These are phyloP conservation scores for Lophiotrema nucula DNA, from an alignment of 495 filamentous ascomycete species.

Conservation along the genomic window DNA sequence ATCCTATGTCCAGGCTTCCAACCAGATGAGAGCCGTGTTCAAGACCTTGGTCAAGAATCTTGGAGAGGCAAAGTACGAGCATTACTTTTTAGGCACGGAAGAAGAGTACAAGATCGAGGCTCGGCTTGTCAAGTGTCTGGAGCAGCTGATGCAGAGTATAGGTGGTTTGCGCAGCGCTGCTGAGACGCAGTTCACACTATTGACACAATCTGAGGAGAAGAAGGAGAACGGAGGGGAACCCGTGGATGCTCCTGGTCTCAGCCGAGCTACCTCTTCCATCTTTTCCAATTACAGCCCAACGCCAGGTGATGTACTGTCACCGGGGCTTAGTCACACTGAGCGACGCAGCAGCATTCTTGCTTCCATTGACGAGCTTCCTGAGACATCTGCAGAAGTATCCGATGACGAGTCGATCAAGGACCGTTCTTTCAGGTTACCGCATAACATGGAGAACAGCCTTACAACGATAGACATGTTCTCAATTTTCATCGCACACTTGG, in stretches of 20 bases:
- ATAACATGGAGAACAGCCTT: conserved; percentile 17
- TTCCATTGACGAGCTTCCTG: conserved; percentile 31
- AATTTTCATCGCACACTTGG: conserved; percentile 79
- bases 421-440: conserved; percentile 21
- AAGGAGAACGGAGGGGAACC: conserved; percentile 3
- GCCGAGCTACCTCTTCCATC: conserved; percentile 4
- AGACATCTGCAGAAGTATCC: conserved; percentile 17
- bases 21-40: conserved; percentile 68
- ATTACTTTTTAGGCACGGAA: conserved; percentile 81
- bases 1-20: conserved; percentile 63
- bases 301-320: conserved; percentile 12
- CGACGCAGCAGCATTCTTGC: conserved; percentile 26
- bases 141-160: conserved; percentile 83
- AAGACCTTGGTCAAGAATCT: conserved; percentile 74
- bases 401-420: conserved; percentile 8
- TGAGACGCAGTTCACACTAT: conserved; percentile 78
- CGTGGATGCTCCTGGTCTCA: conserved; percentile 16
- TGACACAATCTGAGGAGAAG: conserved; percentile 55
- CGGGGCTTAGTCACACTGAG: conserved; percentile 24
- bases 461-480: conserved; percentile 80
- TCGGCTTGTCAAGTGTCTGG: conserved; percentile 78
- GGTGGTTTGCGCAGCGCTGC: conserved; percentile 90
- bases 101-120: conserved; percentile 76
- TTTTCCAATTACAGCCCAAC: conserved; percentile 7
- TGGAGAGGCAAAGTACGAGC: conserved; percentile 85